Evolutionary conservation across 768 basidiomycete species (phyloP).

Genomic region (Daedaleopsis sinensis): DNA sequence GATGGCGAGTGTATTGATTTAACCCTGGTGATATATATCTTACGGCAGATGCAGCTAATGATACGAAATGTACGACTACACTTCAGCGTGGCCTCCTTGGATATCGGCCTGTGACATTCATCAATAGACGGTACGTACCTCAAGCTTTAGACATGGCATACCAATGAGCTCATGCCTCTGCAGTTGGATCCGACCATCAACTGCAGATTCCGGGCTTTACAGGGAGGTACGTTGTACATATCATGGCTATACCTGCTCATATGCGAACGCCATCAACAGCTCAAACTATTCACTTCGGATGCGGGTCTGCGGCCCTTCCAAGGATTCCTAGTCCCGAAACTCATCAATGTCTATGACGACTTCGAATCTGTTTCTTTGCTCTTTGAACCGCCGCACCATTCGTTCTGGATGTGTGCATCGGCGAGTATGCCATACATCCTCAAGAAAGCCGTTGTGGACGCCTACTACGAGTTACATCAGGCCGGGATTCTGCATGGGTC

Average conservation of each 20-base stretch:
- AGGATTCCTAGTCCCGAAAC: conserved; percentile 51
- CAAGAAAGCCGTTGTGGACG: conserved; percentile 54
- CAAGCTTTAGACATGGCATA: not conserved
- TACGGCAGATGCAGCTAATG: not conserved
- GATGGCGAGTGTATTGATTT: not conserved
- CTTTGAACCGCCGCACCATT: conserved; percentile 58
- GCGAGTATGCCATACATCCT: conserved; percentile 56
- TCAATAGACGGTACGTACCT: conserved; percentile 16
- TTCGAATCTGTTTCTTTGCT: conserved; percentile 44
- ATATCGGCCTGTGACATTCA: conserved; percentile 11
- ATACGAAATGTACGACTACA: not conserved
- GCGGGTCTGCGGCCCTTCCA: conserved; percentile 53
- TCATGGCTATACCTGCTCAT: not conserved
- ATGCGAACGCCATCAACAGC: conserved; percentile 33
- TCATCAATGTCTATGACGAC: conserved; percentile 52
- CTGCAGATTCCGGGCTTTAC: not conserved
- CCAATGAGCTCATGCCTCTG: not conserved
- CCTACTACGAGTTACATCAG: conserved; percentile 47
- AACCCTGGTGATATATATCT: not conserved
- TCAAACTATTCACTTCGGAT: conserved; percentile 52
- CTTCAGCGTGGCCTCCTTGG: conserved; percentile 16
- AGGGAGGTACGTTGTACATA: not conserved
- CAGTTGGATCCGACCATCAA: conserved; percentile 16
- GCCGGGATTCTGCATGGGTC: conserved; percentile 37
- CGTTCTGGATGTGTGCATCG: conserved; percentile 66